Conservation (phyloP, 345 rosid species). For the Pugionium cornutum region DNA sequence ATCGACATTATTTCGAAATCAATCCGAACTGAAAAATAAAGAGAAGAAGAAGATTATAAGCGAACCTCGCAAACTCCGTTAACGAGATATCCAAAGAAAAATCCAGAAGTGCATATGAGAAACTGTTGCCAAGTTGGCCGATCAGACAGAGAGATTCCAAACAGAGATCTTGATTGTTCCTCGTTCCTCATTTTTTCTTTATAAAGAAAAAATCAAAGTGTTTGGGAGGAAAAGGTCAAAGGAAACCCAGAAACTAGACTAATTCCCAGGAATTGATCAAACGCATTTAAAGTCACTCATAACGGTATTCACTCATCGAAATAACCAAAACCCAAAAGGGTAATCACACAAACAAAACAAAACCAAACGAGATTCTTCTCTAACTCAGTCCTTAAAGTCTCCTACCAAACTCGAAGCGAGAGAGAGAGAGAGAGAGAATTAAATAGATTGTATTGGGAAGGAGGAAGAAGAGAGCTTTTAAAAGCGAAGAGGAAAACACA, state of each 20-base stretch:
- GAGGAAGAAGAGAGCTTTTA: constrained; percentile 24
- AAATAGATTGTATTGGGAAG: neutral
- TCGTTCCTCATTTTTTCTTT: constrained; percentile 54
- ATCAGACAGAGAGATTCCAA: constrained; percentile 73
- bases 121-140: constrained; percentile 85
- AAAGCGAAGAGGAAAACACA: constrained; percentile 31
- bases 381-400: constrained; percentile 29
- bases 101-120: constrained; percentile 88
- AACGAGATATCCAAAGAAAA: constrained; percentile 94
- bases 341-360: neutral
- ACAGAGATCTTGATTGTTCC: constrained; percentile 66
- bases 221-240: neutral
- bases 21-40: neutral
- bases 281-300: constrained; percentile 28
- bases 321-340: constrained; percentile 13
- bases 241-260: constrained; percentile 12
- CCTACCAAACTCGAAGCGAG: constrained; percentile 12
- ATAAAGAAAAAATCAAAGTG: neutral
- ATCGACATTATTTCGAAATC: neutral
- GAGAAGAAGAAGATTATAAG: neutral
- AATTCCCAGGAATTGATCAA: constrained; percentile 28
- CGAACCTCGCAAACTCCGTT: constrained; percentile 94
- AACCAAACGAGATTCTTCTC: constrained; percentile 13
- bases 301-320: constrained; percentile 16
- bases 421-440: constrained; percentile 24